Percentiles rank a stretch among this genome's conserved stretches.
Conservation (phyloP, 2,329 filamentous ascomycete species). For the Diaporthe batatas region DNA sequence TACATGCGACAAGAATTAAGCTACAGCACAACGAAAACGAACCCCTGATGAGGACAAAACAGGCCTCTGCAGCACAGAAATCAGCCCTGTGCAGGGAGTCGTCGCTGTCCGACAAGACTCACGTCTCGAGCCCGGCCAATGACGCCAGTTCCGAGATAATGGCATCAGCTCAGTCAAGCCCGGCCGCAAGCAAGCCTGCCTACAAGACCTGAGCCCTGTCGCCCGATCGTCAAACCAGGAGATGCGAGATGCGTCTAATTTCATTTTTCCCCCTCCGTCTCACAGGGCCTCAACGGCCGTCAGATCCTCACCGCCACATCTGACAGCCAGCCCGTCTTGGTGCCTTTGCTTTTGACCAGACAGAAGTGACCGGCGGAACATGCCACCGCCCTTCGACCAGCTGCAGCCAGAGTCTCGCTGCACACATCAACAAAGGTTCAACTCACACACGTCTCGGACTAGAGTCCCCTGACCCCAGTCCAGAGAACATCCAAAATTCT, state of each 20-base stretch:
- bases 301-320: constrained; percentile 19
- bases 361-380: not conserved
- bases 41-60: not conserved
- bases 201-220: not conserved
- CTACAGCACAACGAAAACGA: not conserved
- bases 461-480: not conserved
- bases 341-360: constrained; percentile 9
- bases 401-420: not conserved
- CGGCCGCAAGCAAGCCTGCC: not conserved
- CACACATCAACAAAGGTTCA: not conserved
- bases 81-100: not conserved
- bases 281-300: not conserved
- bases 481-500: not conserved
- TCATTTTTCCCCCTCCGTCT: not conserved
- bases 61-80: not conserved
- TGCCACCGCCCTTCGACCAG: not conserved
- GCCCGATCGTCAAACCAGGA: not conserved
- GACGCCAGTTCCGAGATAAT: constrained; percentile 30
- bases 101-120: not conserved
- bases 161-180: constrained; percentile 18
- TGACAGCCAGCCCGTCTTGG: not conserved
- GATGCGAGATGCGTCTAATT: not conserved
- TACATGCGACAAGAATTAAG: constrained; percentile 17
- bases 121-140: constrained; percentile 13
- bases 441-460: not conserved